A percentile compares a stretch with the other conserved stretches of the same genome.
phyloP scores from a whole-genome alignment of 768 basidiomycete genomes.

The Pleurotus citrinopileatus region DNA sequence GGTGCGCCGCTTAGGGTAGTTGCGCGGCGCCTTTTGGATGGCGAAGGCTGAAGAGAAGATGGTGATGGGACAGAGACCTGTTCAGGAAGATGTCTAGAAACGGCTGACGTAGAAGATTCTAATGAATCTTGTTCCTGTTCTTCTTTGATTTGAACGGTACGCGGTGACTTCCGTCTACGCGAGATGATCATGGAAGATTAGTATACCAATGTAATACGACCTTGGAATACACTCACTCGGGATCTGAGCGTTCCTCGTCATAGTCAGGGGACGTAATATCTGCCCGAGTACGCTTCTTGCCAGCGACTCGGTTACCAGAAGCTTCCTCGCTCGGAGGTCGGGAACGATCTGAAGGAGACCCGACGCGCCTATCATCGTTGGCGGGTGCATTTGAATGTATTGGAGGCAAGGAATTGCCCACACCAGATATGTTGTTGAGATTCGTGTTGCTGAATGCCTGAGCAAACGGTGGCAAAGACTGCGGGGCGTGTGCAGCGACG shows the following conservation, averaged over 20 bases:
- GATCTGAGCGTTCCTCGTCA: constrained; percentile 36
- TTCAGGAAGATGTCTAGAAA: constrained; percentile 20
- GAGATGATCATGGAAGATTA: constrained; percentile 14
- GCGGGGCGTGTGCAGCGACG: constrained; percentile 46
- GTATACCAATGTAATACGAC: constrained; percentile 17
- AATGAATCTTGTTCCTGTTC: constrained; percentile 54
- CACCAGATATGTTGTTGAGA: constrained; percentile 44
- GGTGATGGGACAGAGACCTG: constrained; percentile 33
- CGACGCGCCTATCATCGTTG: constrained; percentile 30
- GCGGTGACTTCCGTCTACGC: constrained; percentile 41
- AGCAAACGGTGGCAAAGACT: constrained; percentile 77
- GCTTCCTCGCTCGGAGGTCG: constrained; percentile 30
- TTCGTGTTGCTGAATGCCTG: constrained; percentile 67
- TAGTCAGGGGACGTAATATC: constrained; percentile 31
- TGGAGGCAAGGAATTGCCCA: constrained; percentile 62
- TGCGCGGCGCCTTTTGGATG: constrained; percentile 65
- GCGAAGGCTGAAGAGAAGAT: constrained; percentile 39
- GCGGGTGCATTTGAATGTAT: constrained; percentile 47
- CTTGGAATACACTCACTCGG: constrained; percentile 39
- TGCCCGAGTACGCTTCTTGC: constrained; percentile 45
- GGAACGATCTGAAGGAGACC: constrained; percentile 27
- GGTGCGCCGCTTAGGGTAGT: constrained; percentile 60
- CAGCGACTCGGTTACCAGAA: constrained; percentile 18
- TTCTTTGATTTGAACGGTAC: constrained; percentile 54
- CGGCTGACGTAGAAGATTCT: constrained; percentile 33